phyloP scores from a whole-genome alignment of 306 rosid genomes.

The Lupinus albus region DNA sequence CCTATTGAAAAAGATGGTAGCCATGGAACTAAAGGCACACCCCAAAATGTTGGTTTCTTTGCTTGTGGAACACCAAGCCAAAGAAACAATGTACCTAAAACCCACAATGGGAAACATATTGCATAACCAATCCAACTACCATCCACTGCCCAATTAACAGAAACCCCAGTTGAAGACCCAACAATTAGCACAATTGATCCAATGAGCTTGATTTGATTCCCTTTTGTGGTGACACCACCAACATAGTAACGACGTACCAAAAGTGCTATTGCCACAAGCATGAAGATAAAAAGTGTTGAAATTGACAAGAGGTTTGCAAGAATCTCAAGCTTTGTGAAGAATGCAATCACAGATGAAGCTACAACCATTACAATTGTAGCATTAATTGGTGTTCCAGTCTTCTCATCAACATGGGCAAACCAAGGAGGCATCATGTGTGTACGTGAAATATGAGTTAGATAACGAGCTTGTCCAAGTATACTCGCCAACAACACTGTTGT shows the following conservation, averaged over 20 bases:
- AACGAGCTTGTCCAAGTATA: conserved; percentile 81
- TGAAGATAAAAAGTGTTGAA: conserved; percentile 73
- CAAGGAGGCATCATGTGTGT: conserved; percentile 91
- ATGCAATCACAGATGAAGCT: conserved; percentile 62
- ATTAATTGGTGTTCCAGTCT: conserved; percentile 74
- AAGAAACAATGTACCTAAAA: conserved; percentile 50
- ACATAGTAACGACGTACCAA: conserved; percentile 70
- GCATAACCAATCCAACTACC: conserved; percentile 57
- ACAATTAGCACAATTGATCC: conserved; percentile 46
- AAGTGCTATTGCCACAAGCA: conserved; percentile 73
- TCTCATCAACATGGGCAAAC: conserved; percentile 66
- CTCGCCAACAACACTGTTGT: conserved; percentile 70
- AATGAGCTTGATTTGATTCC: conserved; percentile 48
- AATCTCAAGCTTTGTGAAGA: conserved; percentile 61
- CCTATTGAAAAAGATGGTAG: conserved; percentile 69
- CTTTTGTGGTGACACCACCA: conserved; percentile 50
- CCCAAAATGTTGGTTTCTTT: conserved; percentile 68
- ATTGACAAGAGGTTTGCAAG: conserved; percentile 69
- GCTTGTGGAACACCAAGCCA: conserved; percentile 63
- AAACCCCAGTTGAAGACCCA: conserved; percentile 51
- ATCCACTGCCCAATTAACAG: conserved; percentile 46
- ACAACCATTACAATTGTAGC: conserved; percentile 65
- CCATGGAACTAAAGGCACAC: conserved; percentile 81
- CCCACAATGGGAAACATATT: conserved; percentile 55
- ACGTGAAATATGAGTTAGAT: conserved; percentile 81